Conservation (phyloP, 306 rosid genomes). For the Acacia confusa region DNA sequence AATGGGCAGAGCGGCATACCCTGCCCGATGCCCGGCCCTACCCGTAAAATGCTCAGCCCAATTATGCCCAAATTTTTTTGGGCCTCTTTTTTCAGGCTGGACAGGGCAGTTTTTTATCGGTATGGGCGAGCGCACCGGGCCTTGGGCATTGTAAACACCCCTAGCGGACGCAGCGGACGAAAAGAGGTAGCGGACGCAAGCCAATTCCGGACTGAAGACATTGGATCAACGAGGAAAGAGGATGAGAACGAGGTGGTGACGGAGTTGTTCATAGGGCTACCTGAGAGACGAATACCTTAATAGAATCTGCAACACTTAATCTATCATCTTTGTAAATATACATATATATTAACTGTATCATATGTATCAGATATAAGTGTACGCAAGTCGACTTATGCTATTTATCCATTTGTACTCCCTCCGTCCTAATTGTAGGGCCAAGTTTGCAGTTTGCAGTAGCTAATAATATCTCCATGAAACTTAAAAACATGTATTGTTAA, state of each 20-base stretch:
- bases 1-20: too few relatives aligned
- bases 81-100: too few relatives aligned
- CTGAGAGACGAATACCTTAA: slow-evolving; percentile 38
- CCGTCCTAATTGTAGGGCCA: too few relatives aligned
- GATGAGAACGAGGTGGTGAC: slow-evolving; percentile 66
- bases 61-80: too few relatives aligned
- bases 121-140: too few relatives aligned
- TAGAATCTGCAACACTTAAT: neutral
- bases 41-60: too few relatives aligned
- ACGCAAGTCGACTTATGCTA: neutral
- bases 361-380: neutral
- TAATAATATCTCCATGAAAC: neutral
- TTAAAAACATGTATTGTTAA: neutral
- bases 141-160: too few relatives aligned
- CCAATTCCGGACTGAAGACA: slow-evolving; percentile 25
- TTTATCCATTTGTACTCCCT: neutral
- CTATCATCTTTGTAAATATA: neutral
- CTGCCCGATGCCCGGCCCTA: too few relatives aligned
- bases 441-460: too few relatives aligned
- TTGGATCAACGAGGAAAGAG: neutral
- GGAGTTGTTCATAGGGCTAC: slow-evolving; percentile 73
- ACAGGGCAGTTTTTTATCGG: too few relatives aligned
- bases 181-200: too few relatives aligned
- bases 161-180: too few relatives aligned
- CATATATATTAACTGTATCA: neutral